Conservation (phyloP, 2,329 filamentous ascomycete genomes). For the Aspergillus melleus region DNA sequence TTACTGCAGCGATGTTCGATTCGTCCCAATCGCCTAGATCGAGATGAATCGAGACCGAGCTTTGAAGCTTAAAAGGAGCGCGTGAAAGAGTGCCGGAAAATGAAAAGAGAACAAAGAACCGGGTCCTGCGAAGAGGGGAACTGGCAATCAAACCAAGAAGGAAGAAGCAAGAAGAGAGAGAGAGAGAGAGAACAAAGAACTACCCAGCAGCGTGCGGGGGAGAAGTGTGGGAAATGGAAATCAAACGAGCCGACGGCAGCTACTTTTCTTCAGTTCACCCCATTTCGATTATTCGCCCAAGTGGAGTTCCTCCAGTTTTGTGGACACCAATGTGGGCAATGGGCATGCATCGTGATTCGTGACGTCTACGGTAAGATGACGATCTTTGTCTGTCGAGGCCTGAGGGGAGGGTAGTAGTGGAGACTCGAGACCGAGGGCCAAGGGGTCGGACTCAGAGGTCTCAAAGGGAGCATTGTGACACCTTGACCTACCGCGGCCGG, state of each 20-base stretch:
- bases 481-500: too few relatives aligned
- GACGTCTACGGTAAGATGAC: too few relatives aligned
- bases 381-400: too few relatives aligned
- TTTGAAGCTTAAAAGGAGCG: too few relatives aligned
- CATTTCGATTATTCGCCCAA: neutral
- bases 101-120: neutral
- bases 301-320: neutral
- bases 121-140: neutral
- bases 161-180: neutral
- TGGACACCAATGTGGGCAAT: too few relatives aligned
- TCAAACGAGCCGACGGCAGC: neutral
- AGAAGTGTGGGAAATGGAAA: neutral
- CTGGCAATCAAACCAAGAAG: neutral
- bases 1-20: slow-evolving; percentile 5
- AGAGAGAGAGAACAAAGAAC: slow-evolving; percentile 2
- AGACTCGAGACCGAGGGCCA: neutral
- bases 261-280: too few relatives aligned
- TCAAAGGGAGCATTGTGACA: too few relatives aligned
- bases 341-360: too few relatives aligned
- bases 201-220: slow-evolving; percentile 1
- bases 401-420: neutral
- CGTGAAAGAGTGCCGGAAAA: too few relatives aligned
- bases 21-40: neutral
- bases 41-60: too few relatives aligned
- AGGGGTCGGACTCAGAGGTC: too few relatives aligned